Conservation (phyloP, 225 moss, liverwort and hornwort genomes). For the Lunularia cruciata region DNA sequence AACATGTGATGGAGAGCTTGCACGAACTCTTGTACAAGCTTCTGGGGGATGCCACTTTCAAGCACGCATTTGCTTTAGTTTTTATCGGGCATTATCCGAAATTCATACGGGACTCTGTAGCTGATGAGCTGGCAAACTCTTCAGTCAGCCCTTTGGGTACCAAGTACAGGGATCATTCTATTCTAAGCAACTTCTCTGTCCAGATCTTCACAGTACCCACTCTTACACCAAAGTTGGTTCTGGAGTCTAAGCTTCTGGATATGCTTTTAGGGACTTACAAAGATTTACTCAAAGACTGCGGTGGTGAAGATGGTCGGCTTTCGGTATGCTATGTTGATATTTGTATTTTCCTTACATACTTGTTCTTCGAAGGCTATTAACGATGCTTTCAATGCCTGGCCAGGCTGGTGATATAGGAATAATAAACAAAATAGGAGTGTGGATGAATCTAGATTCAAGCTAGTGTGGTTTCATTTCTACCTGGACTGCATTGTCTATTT, state of each 20-base stretch:
- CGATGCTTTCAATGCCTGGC: no score
- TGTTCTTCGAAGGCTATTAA: no score
- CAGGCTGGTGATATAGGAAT: no score
- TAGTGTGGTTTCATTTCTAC: not conserved
- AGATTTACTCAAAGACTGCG: slow-evolving; percentile 65
- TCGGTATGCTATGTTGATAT: slow-evolving; percentile 48
- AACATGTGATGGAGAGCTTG: slow-evolving; percentile 49
- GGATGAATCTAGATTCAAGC: no score
- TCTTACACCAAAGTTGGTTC: slow-evolving; percentile 82
- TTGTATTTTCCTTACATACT: not conserved
- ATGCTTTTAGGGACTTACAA: slow-evolving; percentile 81
- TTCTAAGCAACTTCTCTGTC: slow-evolving; percentile 77
- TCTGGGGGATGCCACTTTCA: slow-evolving; percentile 75
- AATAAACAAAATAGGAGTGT: no score
- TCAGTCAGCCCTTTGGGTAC: slow-evolving; percentile 40
- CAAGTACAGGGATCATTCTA: slow-evolving; percentile 58
- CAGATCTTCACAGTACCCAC: slow-evolving; percentile 95
- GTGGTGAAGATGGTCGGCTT: slow-evolving; percentile 82
- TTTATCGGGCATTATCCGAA: slow-evolving; percentile 76
- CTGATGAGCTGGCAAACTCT: slow-evolving; percentile 49
- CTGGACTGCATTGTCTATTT: not conserved
- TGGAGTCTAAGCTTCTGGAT: slow-evolving; percentile 77
- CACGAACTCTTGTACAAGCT: slow-evolving; percentile 91
- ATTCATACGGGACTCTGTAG: slow-evolving; percentile 65
- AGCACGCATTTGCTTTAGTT: slow-evolving; percentile 75